Evolutionary conservation across 257 asterid genomes (phyloP).

Genomic region (Avicennia marina): DNA sequence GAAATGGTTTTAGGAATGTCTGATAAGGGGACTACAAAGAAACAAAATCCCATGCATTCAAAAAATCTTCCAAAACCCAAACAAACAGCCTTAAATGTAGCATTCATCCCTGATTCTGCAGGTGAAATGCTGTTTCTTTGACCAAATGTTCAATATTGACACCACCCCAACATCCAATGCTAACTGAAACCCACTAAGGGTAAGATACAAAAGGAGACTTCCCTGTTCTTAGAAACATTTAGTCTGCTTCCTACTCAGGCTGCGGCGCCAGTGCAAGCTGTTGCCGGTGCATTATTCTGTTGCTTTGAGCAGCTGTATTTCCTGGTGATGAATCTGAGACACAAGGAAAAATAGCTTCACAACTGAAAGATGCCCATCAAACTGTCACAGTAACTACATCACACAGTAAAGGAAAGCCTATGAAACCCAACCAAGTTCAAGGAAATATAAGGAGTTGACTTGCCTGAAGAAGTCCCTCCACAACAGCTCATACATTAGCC

Average conservation of each 20-base stretch:
- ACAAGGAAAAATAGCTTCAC: too few relatives aligned
- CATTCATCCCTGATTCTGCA: too few relatives aligned
- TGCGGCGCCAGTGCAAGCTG: conserved; percentile 69
- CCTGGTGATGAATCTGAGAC: conserved; percentile 82
- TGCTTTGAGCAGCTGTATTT: conserved; percentile 74
- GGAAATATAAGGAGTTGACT: not conserved
- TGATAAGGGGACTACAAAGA: too few relatives aligned
- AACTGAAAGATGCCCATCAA: not conserved
- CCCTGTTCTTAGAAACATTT: not conserved
- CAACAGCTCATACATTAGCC: conserved; percentile 92
- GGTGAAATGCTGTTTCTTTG: too few relatives aligned
- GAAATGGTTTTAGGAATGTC: too few relatives aligned
- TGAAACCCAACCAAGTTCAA: not conserved
- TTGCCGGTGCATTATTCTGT: conserved; percentile 58
- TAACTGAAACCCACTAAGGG: too few relatives aligned
- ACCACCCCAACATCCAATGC: too few relatives aligned
- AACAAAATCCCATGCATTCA: too few relatives aligned
- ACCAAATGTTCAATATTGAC: too few relatives aligned
- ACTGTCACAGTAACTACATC: not conserved
- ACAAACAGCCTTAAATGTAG: too few relatives aligned
- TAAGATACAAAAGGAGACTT: too few relatives aligned
- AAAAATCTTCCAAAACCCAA: too few relatives aligned
- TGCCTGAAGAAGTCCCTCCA: conserved; percentile 99
- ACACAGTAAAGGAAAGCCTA: not conserved
- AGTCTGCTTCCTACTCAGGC: conserved; percentile 34